A percentile compares a stretch with the other conserved stretches of the same genome.
phyloP scores from a whole-genome alignment of 768 basidiomycete genomes.

The Phlebiopsis flavidoalba region DNA sequence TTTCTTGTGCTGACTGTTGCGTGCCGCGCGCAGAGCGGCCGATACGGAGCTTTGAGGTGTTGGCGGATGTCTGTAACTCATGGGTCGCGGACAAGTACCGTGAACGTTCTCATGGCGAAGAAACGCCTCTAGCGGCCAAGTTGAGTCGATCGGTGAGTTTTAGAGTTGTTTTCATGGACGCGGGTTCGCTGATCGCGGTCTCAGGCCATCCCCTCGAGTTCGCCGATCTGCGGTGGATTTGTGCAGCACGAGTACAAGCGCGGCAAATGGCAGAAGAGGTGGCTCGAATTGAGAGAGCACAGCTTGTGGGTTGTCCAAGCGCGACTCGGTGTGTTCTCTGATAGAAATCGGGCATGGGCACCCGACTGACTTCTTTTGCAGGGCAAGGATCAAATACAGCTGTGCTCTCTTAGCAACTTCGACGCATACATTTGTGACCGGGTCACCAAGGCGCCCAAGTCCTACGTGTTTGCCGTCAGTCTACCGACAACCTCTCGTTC shows the following conservation, averaged over 20 bases:
- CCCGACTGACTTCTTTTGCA: slow-evolving; percentile 25
- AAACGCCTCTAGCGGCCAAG: slow-evolving; percentile 55
- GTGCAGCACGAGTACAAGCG: slow-evolving; percentile 89
- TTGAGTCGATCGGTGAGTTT: slow-evolving; percentile 57
- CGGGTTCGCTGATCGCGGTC: slow-evolving; percentile 16
- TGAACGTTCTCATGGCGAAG: slow-evolving; percentile 79
- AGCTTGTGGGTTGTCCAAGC: slow-evolving; percentile 81
- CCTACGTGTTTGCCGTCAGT: slow-evolving; percentile 81
- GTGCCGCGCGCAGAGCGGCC: slow-evolving; percentile 65
- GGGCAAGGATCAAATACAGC: slow-evolving; percentile 78
- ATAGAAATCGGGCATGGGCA: slow-evolving; percentile 1
- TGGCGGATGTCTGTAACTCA: slow-evolving; percentile 72
- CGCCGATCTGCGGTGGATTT: slow-evolving; percentile 48
- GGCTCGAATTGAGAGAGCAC: slow-evolving; percentile 83
- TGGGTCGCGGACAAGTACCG: slow-evolving; percentile 83
- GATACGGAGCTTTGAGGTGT: slow-evolving; percentile 79
- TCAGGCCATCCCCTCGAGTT: slow-evolving; percentile 45
- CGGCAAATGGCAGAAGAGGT: slow-evolving; percentile 94
- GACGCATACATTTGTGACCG: slow-evolving; percentile 85
- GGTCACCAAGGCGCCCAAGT: slow-evolving; percentile 75
- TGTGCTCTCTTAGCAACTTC: slow-evolving; percentile 86
- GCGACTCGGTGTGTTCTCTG: slow-evolving; percentile 62
- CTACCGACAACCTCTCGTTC: slow-evolving; percentile 76
- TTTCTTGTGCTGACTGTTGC: slow-evolving; percentile 11
- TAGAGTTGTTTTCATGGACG: not conserved